Conservation (phyloP, 1,284 basidiomycete species). For the Gymnopus androsaceus region DNA sequence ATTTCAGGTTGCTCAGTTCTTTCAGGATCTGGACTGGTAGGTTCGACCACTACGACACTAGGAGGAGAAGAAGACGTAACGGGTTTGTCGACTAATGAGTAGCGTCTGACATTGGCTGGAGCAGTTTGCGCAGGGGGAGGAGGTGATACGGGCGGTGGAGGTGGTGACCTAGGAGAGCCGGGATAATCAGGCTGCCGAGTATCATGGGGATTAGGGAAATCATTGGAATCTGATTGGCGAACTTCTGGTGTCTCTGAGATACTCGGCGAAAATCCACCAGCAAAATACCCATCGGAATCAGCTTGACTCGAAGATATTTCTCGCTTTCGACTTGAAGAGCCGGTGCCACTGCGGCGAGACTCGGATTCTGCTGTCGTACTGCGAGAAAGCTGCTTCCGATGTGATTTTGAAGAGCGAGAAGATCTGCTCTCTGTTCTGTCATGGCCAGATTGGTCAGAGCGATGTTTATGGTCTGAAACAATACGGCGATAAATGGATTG, state of each 20-base stretch:
- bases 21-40: slow-evolving; percentile 39
- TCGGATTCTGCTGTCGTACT: slow-evolving; percentile 26
- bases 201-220: slow-evolving; percentile 16
- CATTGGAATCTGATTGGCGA: slow-evolving; percentile 10
- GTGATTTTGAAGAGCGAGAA: slow-evolving; percentile 42
- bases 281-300: slow-evolving; percentile 43
- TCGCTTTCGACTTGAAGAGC: slow-evolving; percentile 27
- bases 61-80: slow-evolving; percentile 45
- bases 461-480: slow-evolving; percentile 58
- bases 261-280: slow-evolving; percentile 52
- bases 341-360: slow-evolving; percentile 10
- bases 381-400: slow-evolving; percentile 48
- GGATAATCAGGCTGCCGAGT: neutral
- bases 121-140: slow-evolving; percentile 32
- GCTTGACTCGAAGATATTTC: slow-evolving; percentile 31
- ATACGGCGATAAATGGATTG: slow-evolving; percentile 80
- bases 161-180: slow-evolving; percentile 17
- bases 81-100: slow-evolving; percentile 74
- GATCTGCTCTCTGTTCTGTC: slow-evolving; percentile 58
- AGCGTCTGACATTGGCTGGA: slow-evolving; percentile 68
- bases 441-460: slow-evolving; percentile 47
- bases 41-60: slow-evolving; percentile 48
- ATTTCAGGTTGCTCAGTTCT: neutral
- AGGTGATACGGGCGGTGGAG: slow-evolving; percentile 17
- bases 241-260: slow-evolving; percentile 30